Conservation (phyloP, 164 flowering plant species). For the Buxus sempervirens region DNA sequence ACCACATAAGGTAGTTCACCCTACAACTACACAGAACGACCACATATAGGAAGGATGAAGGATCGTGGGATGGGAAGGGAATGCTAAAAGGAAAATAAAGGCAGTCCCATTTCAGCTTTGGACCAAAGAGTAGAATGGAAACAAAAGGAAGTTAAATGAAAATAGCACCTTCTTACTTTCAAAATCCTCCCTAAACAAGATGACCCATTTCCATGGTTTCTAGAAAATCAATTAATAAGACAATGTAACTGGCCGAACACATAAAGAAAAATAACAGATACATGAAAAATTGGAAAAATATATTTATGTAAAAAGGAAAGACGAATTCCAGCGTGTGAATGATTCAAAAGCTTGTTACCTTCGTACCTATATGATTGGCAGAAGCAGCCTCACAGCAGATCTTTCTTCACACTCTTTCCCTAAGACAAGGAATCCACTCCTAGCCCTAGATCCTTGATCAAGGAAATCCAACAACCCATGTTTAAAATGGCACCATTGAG, state of each 20-base stretch:
- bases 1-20: neutral
- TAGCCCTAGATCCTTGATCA: slow-evolving; percentile 21
- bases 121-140: too few relatives aligned
- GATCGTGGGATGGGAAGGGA: too few relatives aligned
- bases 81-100: too few relatives aligned
- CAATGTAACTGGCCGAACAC: neutral
- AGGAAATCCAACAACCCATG: slow-evolving; percentile 18
- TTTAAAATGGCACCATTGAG: slow-evolving; percentile 14
- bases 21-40: too few relatives aligned
- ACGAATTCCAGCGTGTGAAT: too few relatives aligned
- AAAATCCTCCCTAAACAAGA: neutral
- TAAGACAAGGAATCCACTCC: slow-evolving; percentile 13
- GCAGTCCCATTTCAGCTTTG: too few relatives aligned
- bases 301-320: too few relatives aligned
- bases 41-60: too few relatives aligned
- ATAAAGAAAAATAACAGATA: neutral
- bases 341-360: neutral
- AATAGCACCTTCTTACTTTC: neutral
- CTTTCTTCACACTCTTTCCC: slow-evolving; percentile 7
- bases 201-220: slow-evolving; percentile 6
- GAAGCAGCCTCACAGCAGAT: slow-evolving; percentile 18
- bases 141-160: neutral
- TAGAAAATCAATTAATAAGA: neutral
- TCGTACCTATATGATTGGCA: slow-evolving; percentile 18
- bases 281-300: neutral